phyloP scores from a whole-genome alignment of 2,329 filamentous ascomycete species.

The Pseudocercospora pini-densiflorae region DNA sequence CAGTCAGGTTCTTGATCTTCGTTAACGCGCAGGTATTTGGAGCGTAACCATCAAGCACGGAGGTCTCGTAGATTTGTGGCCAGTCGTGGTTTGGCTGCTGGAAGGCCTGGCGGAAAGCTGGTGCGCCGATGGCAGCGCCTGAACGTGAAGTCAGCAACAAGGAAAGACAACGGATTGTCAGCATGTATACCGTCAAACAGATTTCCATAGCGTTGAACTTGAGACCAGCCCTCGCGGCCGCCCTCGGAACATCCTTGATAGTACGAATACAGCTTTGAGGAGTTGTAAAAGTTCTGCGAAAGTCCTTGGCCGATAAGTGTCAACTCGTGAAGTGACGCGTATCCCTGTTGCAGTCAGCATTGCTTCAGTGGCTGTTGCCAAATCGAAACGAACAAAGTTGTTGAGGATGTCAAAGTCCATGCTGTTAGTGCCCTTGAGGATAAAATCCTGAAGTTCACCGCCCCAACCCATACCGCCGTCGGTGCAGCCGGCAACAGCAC shows the following conservation, averaged over 20 bases:
- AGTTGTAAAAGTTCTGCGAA: constrained; percentile 46
- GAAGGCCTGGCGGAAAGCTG: constrained; percentile 52
- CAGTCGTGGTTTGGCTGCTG: constrained; percentile 53
- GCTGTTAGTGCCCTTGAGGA: constrained; percentile 48
- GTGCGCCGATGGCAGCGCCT: constrained; percentile 48
- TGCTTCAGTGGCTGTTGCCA: not conserved
- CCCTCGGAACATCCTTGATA: constrained; percentile 62
- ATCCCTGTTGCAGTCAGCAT: constrained; percentile 31
- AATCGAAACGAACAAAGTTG: constrained; percentile 46
- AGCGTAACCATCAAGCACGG: constrained; percentile 42
- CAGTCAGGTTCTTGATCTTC: constrained; percentile 59
- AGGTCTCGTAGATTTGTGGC: constrained; percentile 46
- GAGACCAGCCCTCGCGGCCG: constrained; percentile 54
- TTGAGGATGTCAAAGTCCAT: constrained; percentile 56
- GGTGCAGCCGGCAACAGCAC: constrained; percentile 55
- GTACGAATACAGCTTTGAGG: constrained; percentile 49
- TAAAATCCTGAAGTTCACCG: constrained; percentile 11
- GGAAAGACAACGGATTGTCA: too few relatives aligned
- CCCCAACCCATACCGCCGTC: constrained; percentile 50
- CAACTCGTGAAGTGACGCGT: constrained; percentile 58
- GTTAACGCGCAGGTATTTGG: constrained; percentile 52
- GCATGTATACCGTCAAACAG: constrained; percentile 48
- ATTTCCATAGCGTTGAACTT: constrained; percentile 57
- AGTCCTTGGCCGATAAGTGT: constrained; percentile 53
- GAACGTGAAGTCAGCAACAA: too few relatives aligned